phyloP scores from a whole-genome alignment of 106 monocot species.

The Dendrobium catenatum region DNA sequence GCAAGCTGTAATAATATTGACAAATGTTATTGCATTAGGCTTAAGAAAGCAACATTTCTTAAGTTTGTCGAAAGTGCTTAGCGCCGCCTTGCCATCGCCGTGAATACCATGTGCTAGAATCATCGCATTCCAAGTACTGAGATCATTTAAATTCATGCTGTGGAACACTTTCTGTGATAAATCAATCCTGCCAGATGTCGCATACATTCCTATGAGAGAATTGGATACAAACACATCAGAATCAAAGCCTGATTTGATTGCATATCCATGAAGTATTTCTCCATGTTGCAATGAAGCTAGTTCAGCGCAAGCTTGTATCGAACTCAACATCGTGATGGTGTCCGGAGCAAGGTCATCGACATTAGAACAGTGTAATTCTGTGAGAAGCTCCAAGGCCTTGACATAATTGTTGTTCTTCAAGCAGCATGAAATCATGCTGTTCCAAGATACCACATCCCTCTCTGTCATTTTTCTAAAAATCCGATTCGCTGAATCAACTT shows the following conservation, averaged over 20 bases:
- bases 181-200: constrained; percentile 25
- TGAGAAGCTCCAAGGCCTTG: constrained; percentile 23
- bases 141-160: constrained; percentile 19
- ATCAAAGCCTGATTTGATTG: constrained; percentile 19
- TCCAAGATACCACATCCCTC: constrained; percentile 38
- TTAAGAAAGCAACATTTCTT: background rate
- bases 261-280: constrained; percentile 27
- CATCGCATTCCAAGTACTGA: constrained; percentile 39
- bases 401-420: constrained; percentile 14
- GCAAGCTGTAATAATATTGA: constrained; percentile 25
- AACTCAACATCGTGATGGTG: constrained; percentile 24
- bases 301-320: constrained; percentile 35
- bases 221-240: constrained; percentile 27
- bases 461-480: constrained; percentile 22
- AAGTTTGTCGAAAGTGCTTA: constrained; percentile 20
- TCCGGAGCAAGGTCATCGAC: constrained; percentile 12
- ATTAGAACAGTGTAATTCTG: constrained; percentile 8
- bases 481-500: constrained; percentile 12
- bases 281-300: constrained; percentile 18
- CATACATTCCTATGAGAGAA: constrained; percentile 38
- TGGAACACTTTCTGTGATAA: constrained; percentile 16
- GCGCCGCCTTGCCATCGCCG: constrained; percentile 28
- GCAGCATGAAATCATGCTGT: constrained; percentile 35
- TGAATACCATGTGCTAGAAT: constrained; percentile 30
- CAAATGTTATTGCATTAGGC: constrained; percentile 32